Percentiles rank a stretch among this genome's conserved stretches.
These are phyloP conservation scores for Gossypium aridum DNA, from an alignment of 441 rosid genomes.

Conservation along the genomic window DNA sequence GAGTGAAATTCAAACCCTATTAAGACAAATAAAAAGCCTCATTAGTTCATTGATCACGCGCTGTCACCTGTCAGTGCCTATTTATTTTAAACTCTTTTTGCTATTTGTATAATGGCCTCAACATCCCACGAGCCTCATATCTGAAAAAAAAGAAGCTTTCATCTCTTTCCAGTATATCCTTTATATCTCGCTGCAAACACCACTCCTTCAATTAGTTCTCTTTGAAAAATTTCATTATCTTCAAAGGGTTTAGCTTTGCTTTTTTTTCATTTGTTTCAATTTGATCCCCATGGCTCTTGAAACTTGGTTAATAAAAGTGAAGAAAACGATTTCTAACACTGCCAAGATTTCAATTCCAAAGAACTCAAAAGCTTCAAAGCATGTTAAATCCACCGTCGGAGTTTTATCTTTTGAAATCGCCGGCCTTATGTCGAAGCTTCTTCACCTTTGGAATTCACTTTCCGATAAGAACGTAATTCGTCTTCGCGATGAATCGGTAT, in stretches of 20 bases:
- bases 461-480: constrained; percentile 61
- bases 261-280: not conserved
- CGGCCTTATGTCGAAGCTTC: constrained; percentile 76
- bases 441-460: constrained; percentile 67
- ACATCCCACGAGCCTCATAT: constrained; percentile 53
- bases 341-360: constrained; percentile 27
- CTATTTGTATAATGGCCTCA: constrained; percentile 28
- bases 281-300: constrained; percentile 62
- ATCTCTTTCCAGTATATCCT: constrained; percentile 19
- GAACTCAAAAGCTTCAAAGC: constrained; percentile 21
- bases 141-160: constrained; percentile 14
- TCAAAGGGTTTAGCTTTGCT: not conserved
- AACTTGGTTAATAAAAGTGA: constrained; percentile 66
- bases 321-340: constrained; percentile 45
- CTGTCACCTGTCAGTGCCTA: not conserved
- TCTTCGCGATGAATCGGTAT: constrained; percentile 55
- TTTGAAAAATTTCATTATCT: not conserved
- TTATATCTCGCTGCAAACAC: constrained; percentile 17
- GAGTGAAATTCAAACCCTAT: not conserved
- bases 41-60: not conserved
- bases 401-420: constrained; percentile 76
- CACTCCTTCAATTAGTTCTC: constrained; percentile 20
- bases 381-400: constrained; percentile 36
- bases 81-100: not conserved
- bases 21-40: not conserved